phyloP scores from a whole-genome alignment of 768 basidiomycete species.

The Suillus bovinus region DNA sequence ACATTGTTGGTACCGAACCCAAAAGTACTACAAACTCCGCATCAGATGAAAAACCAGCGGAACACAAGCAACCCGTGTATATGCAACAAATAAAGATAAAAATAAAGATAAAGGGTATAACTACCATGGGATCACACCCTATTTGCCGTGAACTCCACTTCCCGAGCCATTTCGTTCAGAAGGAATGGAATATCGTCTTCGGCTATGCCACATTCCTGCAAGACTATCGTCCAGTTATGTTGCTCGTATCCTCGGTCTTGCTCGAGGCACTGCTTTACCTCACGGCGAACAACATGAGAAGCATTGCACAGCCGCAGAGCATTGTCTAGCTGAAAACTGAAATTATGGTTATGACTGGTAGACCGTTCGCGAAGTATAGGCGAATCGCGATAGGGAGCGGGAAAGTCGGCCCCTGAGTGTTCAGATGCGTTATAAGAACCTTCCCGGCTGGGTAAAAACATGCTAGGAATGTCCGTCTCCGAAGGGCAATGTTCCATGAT shows the following conservation, averaged over 20 bases:
- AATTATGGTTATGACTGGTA: too few species aligned
- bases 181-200: conserved; percentile 17
- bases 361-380: neutral
- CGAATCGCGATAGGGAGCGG: conserved; percentile 19
- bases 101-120: neutral
- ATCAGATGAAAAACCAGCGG: neutral
- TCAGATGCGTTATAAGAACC: neutral
- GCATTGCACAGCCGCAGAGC: conserved; percentile 19
- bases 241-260: conserved; percentile 27
- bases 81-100: neutral
- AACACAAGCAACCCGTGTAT: neutral
- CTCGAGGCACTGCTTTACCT: conserved; percentile 25
- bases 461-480: neutral
- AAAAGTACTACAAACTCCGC: neutral
- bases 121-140: neutral
- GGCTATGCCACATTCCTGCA: conserved; percentile 24
- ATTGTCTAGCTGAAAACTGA: conserved; percentile 22
- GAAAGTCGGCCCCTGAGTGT: neutral
- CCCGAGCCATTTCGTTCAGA: conserved; percentile 28
- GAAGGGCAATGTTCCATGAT: neutral
- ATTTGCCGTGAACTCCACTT: conserved; percentile 18
- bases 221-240: conserved; percentile 26
- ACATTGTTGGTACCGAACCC: neutral
- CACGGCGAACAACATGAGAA: conserved; percentile 20
- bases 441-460: neutral